These are phyloP conservation scores for Canavalia gladiata DNA, from an alignment of 306 rosid species.

Conservation along the genomic window DNA sequence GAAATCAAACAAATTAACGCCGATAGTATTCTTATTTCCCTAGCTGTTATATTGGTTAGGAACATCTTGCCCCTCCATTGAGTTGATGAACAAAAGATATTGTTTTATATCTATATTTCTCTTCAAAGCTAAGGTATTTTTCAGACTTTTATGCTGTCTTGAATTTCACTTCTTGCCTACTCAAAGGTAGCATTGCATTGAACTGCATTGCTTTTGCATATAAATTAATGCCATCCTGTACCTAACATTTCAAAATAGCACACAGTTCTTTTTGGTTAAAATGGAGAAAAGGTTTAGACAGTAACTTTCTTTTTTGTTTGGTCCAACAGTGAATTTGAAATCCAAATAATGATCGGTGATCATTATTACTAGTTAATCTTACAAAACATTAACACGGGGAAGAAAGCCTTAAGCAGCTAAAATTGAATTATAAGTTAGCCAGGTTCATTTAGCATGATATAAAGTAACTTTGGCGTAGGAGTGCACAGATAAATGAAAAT, in stretches of 20 bases:
- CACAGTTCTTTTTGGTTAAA: not conserved
- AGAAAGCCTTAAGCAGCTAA: conserved; percentile 27
- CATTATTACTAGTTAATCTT: conserved; percentile 45
- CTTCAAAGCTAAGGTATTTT: conserved; percentile 80
- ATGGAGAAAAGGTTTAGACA: conserved; percentile 1
- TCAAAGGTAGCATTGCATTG: conserved; percentile 61
- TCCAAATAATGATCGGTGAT: conserved; percentile 47
- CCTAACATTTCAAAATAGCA: conserved; percentile 53
- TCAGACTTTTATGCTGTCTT: conserved; percentile 39
- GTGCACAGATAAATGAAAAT: conserved; percentile 16
- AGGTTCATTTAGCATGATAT: conserved; percentile 7
- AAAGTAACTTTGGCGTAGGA: conserved; percentile 15
- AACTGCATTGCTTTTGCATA: conserved; percentile 48
- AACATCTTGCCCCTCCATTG: conserved; percentile 29
- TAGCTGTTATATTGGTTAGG: conserved; percentile 22
- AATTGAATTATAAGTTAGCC: conserved; percentile 13
- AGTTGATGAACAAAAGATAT: conserved; percentile 42
- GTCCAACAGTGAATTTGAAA: conserved; percentile 36
- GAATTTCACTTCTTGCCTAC: conserved; percentile 73
- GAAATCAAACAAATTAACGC: conserved; percentile 39
- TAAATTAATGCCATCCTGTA: conserved; percentile 45
- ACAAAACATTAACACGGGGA: conserved; percentile 38
- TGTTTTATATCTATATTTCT: conserved; percentile 52
- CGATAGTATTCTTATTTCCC: conserved; percentile 3
- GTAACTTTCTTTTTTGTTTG: conserved; percentile 26